These are phyloP conservation scores for Alternaria gansuensis DNA, from an alignment of 2,329 filamentous ascomycete species.

Conservation along the genomic window DNA sequence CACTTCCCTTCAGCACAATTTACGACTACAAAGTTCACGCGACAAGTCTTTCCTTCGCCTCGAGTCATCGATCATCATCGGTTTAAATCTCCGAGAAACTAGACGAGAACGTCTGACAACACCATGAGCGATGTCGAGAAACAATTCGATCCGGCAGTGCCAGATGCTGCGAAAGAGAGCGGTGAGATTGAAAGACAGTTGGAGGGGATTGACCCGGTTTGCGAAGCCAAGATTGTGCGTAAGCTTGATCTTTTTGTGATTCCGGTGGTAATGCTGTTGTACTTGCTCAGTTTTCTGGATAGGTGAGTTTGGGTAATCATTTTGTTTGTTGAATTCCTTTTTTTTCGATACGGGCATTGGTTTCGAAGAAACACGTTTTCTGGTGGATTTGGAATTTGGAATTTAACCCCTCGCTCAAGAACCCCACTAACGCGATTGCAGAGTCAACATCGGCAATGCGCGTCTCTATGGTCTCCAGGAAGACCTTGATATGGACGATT, in stretches of 20 bases:
- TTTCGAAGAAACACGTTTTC: background rate
- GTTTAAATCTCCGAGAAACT: conserved; percentile 8
- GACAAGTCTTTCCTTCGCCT: background rate
- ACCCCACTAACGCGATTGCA: conserved; percentile 3
- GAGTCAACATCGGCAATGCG: conserved; percentile 77
- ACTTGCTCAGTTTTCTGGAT: conserved; percentile 79
- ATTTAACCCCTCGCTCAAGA: background rate
- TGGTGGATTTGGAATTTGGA: background rate
- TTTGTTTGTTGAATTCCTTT: background rate
- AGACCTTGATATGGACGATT: conserved; percentile 67
- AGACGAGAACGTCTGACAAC: conserved; percentile 5
- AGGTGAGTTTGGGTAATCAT: conserved; percentile 57
- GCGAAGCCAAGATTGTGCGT: conserved; percentile 66
- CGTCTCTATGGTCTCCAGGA: conserved; percentile 68
- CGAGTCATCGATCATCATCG: conserved; percentile 14
- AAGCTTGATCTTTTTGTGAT: conserved; percentile 72
- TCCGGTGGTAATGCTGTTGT: conserved; percentile 73
- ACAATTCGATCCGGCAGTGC: conserved; percentile 25
- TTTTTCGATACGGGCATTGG: background rate
- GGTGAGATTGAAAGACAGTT: conserved; percentile 40
- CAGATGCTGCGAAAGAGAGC: conserved; percentile 29
- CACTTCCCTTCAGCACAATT: background rate
- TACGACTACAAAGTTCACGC: background rate
- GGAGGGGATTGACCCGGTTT: conserved; percentile 50
- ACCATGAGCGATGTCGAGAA: conserved; percentile 46